These are phyloP conservation scores for Gautieria morchelliformis DNA, from an alignment of 768 basidiomycete genomes.

Conservation along the genomic window DNA sequence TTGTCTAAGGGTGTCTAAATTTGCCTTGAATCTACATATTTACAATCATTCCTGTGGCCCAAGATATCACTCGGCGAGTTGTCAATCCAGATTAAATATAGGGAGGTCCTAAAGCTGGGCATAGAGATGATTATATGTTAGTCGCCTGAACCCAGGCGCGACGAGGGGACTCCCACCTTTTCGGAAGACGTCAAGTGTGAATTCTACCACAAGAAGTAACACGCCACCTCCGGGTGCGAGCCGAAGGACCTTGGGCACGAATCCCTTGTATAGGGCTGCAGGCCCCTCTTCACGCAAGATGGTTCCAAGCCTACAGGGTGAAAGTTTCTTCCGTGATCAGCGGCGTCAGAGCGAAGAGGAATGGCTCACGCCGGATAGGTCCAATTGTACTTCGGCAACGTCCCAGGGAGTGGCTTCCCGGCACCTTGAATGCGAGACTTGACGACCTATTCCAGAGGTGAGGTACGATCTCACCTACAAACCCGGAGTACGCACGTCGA, in stretches of 20 bases:
- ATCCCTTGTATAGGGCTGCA: slow-evolving; percentile 87
- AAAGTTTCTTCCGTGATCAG: not conserved
- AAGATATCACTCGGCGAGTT: no score
- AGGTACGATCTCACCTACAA: not conserved
- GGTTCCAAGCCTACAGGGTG: slow-evolving; percentile 39
- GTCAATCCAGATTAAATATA: slow-evolving; percentile 28
- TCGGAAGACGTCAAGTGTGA: slow-evolving; percentile 70
- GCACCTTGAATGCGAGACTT: slow-evolving; percentile 91
- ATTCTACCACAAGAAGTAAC: slow-evolving; percentile 86
- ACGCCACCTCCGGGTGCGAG: slow-evolving; percentile 95
- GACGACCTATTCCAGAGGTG: slow-evolving; percentile 53
- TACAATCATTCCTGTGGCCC: no score
- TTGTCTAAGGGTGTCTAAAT: not conserved
- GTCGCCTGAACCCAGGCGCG: not conserved
- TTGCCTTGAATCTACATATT: not conserved
- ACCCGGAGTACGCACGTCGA: slow-evolving; percentile 6
- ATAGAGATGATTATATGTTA: not conserved
- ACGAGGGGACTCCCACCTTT: slow-evolving; percentile 35
- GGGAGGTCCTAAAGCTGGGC: slow-evolving; percentile 40
- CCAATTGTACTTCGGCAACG: slow-evolving; percentile 88
- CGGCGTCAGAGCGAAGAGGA: not conserved
- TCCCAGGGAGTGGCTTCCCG: slow-evolving; percentile 47
- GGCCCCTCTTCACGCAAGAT: slow-evolving; percentile 85
- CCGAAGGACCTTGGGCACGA: slow-evolving; percentile 89
- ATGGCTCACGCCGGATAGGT: slow-evolving; percentile 68